Percentiles rank a stretch among this genome's conserved stretches.
Evolutionary conservation across 208 protist species (phyloP).

Genomic region (Acanthamoeba royreba): DNA sequence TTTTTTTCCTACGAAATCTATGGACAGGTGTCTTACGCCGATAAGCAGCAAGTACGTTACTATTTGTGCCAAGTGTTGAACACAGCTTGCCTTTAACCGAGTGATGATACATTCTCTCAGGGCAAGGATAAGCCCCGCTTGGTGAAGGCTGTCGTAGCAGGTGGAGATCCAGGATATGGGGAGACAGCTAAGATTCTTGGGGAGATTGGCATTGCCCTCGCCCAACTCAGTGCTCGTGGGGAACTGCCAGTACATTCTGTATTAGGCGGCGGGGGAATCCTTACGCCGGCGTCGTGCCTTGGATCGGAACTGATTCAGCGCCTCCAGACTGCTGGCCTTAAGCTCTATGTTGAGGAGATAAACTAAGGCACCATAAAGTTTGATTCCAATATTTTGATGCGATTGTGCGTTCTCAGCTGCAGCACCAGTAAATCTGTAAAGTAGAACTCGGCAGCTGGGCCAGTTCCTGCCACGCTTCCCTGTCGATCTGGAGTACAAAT

Average conservation of each 20-base stretch:
- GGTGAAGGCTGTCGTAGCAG: constrained; percentile 5
- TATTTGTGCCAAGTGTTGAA: too few species aligned
- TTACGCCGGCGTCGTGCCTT: constrained; percentile 23
- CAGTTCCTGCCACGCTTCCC: too few species aligned
- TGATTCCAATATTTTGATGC: too few species aligned
- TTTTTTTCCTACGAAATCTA: neutral
- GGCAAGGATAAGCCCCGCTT: neutral
- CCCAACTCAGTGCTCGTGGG: neutral
- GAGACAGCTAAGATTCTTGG: constrained; percentile 55
- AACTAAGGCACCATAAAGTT: too few species aligned
- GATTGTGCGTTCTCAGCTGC: too few species aligned
- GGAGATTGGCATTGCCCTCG: constrained; percentile 39
- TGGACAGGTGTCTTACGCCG: neutral
- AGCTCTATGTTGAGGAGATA: constrained; percentile 5
- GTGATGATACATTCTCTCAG: too few species aligned
- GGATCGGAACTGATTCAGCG: neutral
- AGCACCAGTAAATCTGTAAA: too few species aligned
- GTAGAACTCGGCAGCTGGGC: too few species aligned
- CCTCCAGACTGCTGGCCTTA: neutral
- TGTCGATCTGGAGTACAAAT: too few species aligned
- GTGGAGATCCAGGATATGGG: constrained; percentile 57
- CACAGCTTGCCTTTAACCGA: too few species aligned
- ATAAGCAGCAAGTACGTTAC: neutral
- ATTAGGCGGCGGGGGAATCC: constrained; percentile 9
- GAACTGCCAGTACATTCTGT: neutral